Evolutionary conservation across 2,329 filamentous ascomycete species (phyloP).

Genomic region (Neopestalotiopsis sp.): DNA sequence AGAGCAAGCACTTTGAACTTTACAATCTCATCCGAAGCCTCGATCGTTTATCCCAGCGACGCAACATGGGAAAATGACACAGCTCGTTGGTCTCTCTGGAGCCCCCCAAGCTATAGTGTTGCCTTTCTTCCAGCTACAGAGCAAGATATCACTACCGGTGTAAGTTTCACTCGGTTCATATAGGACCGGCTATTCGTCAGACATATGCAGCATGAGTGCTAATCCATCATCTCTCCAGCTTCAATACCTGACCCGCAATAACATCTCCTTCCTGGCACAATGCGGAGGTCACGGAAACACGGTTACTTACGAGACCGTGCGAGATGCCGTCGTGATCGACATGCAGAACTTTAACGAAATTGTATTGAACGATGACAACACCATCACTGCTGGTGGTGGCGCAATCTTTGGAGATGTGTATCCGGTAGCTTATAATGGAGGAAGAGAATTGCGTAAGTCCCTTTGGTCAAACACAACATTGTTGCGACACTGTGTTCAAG

Average conservation of each 20-base stretch:
- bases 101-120: conserved; percentile 20
- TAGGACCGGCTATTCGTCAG: too few species aligned
- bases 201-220: not conserved
- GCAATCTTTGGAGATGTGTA: conserved; percentile 34
- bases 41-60: conserved; percentile 19
- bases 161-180: conserved; percentile 10
- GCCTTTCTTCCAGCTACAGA: conserved; percentile 24
- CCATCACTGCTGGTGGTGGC: conserved; percentile 36
- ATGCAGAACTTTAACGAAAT: conserved; percentile 22
- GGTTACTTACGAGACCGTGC: conserved; percentile 14
- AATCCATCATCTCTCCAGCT: conserved; percentile 15
- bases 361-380: conserved; percentile 20
- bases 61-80: conserved; percentile 21
- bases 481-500: too few species aligned
- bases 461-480: too few species aligned
- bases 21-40: conserved; percentile 19
- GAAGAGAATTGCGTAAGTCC: conserved; percentile 5
- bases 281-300: conserved; percentile 24
- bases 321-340: conserved; percentile 24
- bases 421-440: conserved; percentile 27
- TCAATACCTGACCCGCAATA: conserved; percentile 23
- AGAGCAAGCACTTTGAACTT: conserved; percentile 19
- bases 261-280: conserved; percentile 23
- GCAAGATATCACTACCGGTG: conserved; percentile 21
- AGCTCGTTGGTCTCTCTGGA: conserved; percentile 23